These are phyloP conservation scores for Gossypium schwendimanii DNA, from an alignment of 441 rosid genomes.

Conservation along the genomic window DNA sequence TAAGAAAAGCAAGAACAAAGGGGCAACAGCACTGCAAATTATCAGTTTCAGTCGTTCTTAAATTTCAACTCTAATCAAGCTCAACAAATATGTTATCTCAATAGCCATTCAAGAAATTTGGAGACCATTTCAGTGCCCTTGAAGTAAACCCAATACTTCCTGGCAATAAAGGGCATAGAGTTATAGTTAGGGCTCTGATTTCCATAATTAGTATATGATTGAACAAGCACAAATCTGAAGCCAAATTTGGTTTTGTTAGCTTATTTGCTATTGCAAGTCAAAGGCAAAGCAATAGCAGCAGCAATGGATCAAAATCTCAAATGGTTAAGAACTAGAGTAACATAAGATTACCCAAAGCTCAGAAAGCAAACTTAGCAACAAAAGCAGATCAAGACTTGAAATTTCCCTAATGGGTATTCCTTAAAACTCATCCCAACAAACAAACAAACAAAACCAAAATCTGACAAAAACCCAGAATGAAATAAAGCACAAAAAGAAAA, in stretches of 20 bases:
- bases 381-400: slow-evolving; percentile 20
- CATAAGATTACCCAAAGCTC: neutral
- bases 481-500: neutral
- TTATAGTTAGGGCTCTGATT: no score
- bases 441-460: slow-evolving; percentile 5
- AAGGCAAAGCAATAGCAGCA: slow-evolving; percentile 9
- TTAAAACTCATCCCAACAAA: slow-evolving; percentile 10
- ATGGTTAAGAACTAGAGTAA: neutral
- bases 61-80: neutral
- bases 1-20: neutral
- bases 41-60: neutral
- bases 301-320: slow-evolving; percentile 19
- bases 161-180: no score
- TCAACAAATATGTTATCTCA: neutral
- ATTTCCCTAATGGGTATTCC: slow-evolving; percentile 17
- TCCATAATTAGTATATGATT: neutral
- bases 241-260: neutral
- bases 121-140: neutral
- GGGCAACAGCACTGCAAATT: neutral
- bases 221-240: neutral
- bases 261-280: neutral
- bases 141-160: neutral
- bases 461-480: slow-evolving; percentile 16
- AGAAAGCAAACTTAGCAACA: slow-evolving; percentile 12
- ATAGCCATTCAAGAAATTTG: neutral